Evolutionary conservation across 2,329 filamentous ascomycete genomes (phyloP).

Genomic region (Colletotrichum falcatum): DNA sequence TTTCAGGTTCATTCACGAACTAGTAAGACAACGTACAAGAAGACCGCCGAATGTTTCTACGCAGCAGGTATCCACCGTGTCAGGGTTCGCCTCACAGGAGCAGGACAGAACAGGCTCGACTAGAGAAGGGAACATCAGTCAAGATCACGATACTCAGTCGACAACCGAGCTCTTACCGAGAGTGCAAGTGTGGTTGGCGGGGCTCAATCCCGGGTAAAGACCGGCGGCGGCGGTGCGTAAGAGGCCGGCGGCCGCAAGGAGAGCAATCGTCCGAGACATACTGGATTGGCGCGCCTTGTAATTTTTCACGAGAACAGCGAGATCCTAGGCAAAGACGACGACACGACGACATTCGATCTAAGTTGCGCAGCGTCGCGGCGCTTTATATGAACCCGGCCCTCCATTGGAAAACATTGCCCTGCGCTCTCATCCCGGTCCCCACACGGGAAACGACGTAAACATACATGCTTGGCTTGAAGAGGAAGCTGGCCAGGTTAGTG

Average conservation of each 20-base stretch:
- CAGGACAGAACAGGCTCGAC: constrained; percentile 59
- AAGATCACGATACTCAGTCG: background rate
- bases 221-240: constrained; percentile 51
- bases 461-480: constrained; percentile 39
- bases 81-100: constrained; percentile 57
- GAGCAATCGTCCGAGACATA: constrained; percentile 46
- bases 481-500: constrained; percentile 40
- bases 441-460: constrained; percentile 36
- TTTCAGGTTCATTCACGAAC: background rate
- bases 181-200: constrained; percentile 68
- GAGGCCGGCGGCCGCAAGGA: constrained; percentile 45
- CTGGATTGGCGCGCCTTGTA: constrained; percentile 2
- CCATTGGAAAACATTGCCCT: background rate
- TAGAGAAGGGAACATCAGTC: constrained; percentile 37
- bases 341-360: background rate
- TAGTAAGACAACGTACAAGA: constrained; percentile 50
- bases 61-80: constrained; percentile 70
- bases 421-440: constrained; percentile 22
- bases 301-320: constrained; percentile 5
- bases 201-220: constrained; percentile 58
- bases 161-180: constrained; percentile 52
- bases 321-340: constrained; percentile 14
- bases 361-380: background rate
- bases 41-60: constrained; percentile 74
- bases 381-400: constrained; percentile 32